Evolutionary conservation across 768 basidiomycete genomes (phyloP), one percentile per base, ranked within the genome.

Genomic region (Boletus pseudo-olivaceus): DNA sequence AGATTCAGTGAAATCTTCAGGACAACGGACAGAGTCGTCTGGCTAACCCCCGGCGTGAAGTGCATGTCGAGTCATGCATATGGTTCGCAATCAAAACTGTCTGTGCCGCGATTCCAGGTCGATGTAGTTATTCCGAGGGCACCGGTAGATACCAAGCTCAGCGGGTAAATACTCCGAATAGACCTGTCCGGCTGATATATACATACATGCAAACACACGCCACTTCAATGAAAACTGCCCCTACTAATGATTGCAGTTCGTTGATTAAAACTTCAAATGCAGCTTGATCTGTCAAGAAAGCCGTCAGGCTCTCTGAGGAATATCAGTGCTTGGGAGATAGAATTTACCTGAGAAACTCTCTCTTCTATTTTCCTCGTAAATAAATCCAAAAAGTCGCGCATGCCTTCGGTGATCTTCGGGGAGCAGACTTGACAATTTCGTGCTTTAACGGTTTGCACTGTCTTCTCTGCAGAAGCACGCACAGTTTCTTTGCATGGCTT

Each of bases 401-500:
- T 60, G 4, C 54, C 60, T 20, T 41, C 51, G 5, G 32, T 9
- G 1, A 67, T 20, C n/a, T 7, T 29, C 1, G 29, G 12, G 12
- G 48, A 51, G 41, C 58, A 62, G 26, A 4, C 1, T 0, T 1
- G 0, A 33, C 58, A 60, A 19, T 47, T 43, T 5, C 1, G 7
- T 1, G 19, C 19, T 43, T 51, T 50, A 0, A 55, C 51, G 1
- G 1, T 6, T 19, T 52, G 47, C 4, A 58, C 38, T 1, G 54
- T 50, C 0, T 45, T 42, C 27, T 65, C 50, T 14, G 27, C 44
- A 23, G 1, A 32, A 15, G 26, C 7, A n/a, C 26, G 27, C 3
- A 67, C 35, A 2, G 49, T 57, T 23, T 35, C 53, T 9, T 43
- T 52, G 38, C 57, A 67, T 1, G 67, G 58, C 29, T 30, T 63